These are phyloP conservation scores for Yamadazyma mexicana DNA, from an alignment of 1,139 yeast genomes.

Conservation along the genomic window DNA sequence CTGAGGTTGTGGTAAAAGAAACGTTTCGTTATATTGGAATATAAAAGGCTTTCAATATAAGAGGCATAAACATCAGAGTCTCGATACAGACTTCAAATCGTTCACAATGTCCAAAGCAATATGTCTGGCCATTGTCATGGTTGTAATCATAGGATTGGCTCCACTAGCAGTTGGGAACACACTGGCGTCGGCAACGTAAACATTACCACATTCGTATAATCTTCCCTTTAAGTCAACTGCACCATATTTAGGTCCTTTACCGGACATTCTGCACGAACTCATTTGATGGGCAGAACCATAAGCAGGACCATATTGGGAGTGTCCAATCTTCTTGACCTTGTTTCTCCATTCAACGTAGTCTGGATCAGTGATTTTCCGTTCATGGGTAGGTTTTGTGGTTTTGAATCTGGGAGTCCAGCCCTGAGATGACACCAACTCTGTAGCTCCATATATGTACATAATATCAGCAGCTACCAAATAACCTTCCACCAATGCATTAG, in stretches of 20 bases:
- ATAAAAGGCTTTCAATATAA: too few species aligned
- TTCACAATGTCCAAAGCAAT: conserved; percentile 35
- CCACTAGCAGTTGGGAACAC: conserved; percentile 62
- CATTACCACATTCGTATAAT: conserved; percentile 52
- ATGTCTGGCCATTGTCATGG: conserved; percentile 43
- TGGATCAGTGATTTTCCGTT: conserved; percentile 41
- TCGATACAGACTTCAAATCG: conserved; percentile 33
- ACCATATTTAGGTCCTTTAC: conserved; percentile 47
- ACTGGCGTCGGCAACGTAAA: conserved; percentile 59
- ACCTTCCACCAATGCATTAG: conserved; percentile 42
- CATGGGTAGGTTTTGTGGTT: conserved; percentile 38
- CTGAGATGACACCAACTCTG: conserved; percentile 43
- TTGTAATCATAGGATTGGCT: conserved; percentile 54
- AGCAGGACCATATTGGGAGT: conserved; percentile 30
- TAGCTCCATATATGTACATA: conserved; percentile 53
- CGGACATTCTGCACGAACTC: conserved; percentile 57
- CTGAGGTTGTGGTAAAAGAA: too few species aligned
- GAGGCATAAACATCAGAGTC: conserved; percentile 19
- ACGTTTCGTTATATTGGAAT: too few species aligned
- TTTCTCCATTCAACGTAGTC: conserved; percentile 51
- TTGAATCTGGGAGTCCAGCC: conserved; percentile 40
- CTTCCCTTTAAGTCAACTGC: conserved; percentile 53
- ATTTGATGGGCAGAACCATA: conserved; percentile 64
- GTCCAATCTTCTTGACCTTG: conserved; percentile 25
- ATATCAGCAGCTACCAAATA: conserved; percentile 46